phyloP scores from a whole-genome alignment of 164 flowering plant genomes.

The Kalanchoe fedtschenkoi region DNA sequence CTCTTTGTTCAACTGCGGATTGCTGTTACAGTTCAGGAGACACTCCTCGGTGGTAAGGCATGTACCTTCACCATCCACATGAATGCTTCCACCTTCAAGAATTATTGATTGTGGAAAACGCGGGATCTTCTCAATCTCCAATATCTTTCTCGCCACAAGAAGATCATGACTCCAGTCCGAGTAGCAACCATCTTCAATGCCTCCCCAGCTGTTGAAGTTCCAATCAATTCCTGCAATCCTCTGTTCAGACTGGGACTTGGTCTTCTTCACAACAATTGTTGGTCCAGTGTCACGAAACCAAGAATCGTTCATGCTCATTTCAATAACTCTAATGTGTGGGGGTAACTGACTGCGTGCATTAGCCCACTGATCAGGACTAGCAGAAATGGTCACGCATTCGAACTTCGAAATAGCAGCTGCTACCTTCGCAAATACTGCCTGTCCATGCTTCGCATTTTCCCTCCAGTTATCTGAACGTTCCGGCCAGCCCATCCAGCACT shows the following conservation, averaged over 20 bases:
- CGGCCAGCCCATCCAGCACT: slow-evolving; percentile 97
- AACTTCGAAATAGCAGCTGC: too few relatives aligned
- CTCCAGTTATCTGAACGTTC: too few relatives aligned
- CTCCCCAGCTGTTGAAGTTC: slow-evolving; percentile 92
- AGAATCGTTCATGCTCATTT: too few relatives aligned
- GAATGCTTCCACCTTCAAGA: slow-evolving; percentile 99
- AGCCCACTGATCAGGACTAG: too few relatives aligned
- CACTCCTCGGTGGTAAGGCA: slow-evolving; percentile 97
- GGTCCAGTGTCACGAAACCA: too few relatives aligned
- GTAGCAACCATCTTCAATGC: slow-evolving; percentile 77
- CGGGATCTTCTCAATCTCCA: slow-evolving; percentile 63
- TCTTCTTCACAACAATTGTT: too few relatives aligned
- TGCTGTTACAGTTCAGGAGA: slow-evolving; percentile 77
- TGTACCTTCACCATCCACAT: slow-evolving; percentile 98
- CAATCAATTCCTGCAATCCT: slow-evolving; percentile 87
- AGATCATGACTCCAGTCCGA: slow-evolving; percentile 80
- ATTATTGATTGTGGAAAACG: slow-evolving; percentile 61
- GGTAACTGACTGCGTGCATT: too few relatives aligned
- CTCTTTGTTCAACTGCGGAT: slow-evolving; percentile 55
- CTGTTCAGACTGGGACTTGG: slow-evolving; percentile 6
- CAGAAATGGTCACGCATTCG: too few relatives aligned
- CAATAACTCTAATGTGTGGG: too few relatives aligned
- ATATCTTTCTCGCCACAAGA: slow-evolving; percentile 76
- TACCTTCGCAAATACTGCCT: too few relatives aligned
- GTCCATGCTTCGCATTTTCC: too few relatives aligned